These are phyloP conservation scores for Xylaria acuta DNA, from an alignment of 495 filamentous ascomycete species.

Conservation along the genomic window DNA sequence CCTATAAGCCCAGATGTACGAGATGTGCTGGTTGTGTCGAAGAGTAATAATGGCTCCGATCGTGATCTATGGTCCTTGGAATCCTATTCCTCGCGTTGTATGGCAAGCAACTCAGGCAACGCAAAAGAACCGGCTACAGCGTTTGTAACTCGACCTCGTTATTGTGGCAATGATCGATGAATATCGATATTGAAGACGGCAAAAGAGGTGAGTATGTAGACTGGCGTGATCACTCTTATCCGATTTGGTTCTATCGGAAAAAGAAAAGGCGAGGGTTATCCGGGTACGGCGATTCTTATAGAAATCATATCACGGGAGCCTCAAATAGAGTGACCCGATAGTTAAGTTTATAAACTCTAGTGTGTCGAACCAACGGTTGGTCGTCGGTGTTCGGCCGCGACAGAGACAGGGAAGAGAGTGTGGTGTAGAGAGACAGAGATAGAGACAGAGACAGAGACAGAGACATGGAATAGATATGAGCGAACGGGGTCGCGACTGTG, in stretches of 20 bases:
- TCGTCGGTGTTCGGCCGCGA: not conserved
- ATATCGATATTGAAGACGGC: not conserved
- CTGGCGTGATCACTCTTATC: not conserved
- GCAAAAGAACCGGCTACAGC: not conserved
- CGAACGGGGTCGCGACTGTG: not conserved
- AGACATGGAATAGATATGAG: slow-evolving; percentile 11
- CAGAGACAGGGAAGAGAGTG: slow-evolving; percentile 1
- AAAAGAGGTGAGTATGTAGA: not conserved
- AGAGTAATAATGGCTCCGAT: not conserved
- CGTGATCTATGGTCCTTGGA: not conserved
- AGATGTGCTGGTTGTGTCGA: not conserved
- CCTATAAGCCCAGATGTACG: not conserved
- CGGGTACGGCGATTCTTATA: not conserved
- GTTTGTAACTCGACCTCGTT: not conserved
- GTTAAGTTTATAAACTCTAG: not conserved
- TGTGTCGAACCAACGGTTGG: not conserved
- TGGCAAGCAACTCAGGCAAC: not conserved
- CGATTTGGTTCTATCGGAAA: not conserved
- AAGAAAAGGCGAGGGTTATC: not conserved
- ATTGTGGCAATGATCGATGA: not conserved
- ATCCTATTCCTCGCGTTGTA: not conserved
- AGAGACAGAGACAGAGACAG: not conserved
- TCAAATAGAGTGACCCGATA: not conserved
- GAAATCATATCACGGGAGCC: not conserved
- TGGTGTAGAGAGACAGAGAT: not conserved